Conservation (phyloP, 1,284 basidiomycete species). For the Leccinum fallax region DNA sequence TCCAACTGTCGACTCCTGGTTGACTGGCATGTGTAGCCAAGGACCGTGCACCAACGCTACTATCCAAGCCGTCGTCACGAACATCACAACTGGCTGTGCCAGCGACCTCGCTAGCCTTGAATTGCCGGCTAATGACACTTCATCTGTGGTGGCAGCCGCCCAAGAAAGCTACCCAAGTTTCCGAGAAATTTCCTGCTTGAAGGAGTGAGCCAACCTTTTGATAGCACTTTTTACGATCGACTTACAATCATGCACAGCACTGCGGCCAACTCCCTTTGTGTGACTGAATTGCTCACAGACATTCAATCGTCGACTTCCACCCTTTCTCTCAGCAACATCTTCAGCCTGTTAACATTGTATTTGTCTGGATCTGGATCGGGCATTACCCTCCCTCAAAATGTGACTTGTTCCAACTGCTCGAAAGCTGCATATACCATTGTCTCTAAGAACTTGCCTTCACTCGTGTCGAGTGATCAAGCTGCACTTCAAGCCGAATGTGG, state of each 20-base stretch:
- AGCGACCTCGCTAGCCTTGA: conserved; percentile 46
- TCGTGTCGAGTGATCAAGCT: conserved; percentile 23
- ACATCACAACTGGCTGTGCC: conserved; percentile 52
- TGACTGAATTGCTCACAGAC: conserved; percentile 49
- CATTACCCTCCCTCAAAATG: conserved; percentile 30
- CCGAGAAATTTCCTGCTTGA: conserved; percentile 53
- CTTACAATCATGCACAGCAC: conserved; percentile 32
- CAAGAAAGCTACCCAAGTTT: conserved; percentile 52
- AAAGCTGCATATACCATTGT: conserved; percentile 47
- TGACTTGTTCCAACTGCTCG: conserved; percentile 50
- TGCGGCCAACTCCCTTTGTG: conserved; percentile 49
- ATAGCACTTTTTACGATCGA: background rate
- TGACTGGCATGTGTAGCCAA: conserved; percentile 54
- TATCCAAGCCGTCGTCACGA: conserved; percentile 45
- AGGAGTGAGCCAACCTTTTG: conserved; percentile 47
- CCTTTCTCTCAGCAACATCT: conserved; percentile 21
- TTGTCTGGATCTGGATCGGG: conserved; percentile 5
- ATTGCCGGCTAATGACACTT: conserved; percentile 7
- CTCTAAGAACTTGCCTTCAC: conserved; percentile 33
- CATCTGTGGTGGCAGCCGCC: conserved; percentile 23
- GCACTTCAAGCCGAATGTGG: conserved; percentile 40
- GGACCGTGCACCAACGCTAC: conserved; percentile 59
- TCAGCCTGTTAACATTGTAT: conserved; percentile 16
- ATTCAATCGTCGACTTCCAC: conserved; percentile 41
- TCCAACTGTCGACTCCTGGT: conserved; percentile 55